Percentiles rank a stretch among this genome's conserved stretches.
Conservation (phyloP, 352 stramenopile species). For the Aphanomyces stellatus region DNA sequence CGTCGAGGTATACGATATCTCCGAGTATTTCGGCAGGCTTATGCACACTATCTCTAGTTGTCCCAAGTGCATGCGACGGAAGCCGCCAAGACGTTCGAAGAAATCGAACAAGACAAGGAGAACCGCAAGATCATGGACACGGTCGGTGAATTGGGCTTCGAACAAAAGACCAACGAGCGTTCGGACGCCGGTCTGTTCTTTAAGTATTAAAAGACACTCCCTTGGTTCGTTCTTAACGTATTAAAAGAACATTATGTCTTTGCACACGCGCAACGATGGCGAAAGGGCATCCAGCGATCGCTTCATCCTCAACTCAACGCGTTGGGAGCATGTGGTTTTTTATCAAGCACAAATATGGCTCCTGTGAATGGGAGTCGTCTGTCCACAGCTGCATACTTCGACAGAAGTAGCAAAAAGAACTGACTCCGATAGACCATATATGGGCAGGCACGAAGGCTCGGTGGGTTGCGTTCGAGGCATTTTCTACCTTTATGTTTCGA, state of each 20-base stretch:
- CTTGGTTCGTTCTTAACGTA: neutral
- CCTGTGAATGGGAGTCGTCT: too few relatives aligned
- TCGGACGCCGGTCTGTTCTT: conserved; percentile 82
- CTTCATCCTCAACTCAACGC: too few relatives aligned
- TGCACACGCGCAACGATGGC: too few relatives aligned
- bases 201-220: conserved; percentile 58
- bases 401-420: too few relatives aligned
- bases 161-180: conserved; percentile 53
- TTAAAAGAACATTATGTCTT: neutral
- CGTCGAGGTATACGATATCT: conserved; percentile 29
- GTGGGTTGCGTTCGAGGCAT: too few relatives aligned
- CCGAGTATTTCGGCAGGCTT: neutral
- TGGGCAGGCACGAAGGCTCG: too few relatives aligned
- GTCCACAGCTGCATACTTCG: too few relatives aligned
- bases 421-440: too few relatives aligned
- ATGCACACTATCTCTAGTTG: conserved; percentile 22
- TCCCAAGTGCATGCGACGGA: conserved; percentile 64
- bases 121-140: conserved; percentile 67
- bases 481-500: too few relatives aligned
- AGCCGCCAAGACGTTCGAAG: conserved; percentile 72
- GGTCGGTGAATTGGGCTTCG: conserved; percentile 69
- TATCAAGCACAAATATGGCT: too few relatives aligned
- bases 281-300: too few relatives aligned
- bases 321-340: too few relatives aligned
- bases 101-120: conserved; percentile 71